Percentiles rank a stretch among this genome's conserved stretches.
phyloP scores from a whole-genome alignment of 495 filamentous ascomycete species.

The Bathelium albidoporum region DNA sequence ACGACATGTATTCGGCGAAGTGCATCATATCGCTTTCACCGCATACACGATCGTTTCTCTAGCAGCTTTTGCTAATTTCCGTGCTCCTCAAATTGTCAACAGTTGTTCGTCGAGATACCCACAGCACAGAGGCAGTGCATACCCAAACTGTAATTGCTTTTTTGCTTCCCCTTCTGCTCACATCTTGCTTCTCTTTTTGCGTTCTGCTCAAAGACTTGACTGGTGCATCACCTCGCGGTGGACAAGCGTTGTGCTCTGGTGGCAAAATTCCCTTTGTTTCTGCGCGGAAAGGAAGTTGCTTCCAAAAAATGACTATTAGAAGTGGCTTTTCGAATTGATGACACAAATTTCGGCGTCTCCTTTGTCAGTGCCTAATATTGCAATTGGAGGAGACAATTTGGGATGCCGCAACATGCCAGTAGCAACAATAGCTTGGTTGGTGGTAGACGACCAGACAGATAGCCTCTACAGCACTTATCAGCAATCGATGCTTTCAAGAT shows the following conservation, averaged over 20 bases:
- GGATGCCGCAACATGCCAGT: not conserved
- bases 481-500: not conserved
- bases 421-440: too few relatives aligned
- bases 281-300: not conserved
- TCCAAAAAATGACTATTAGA: not conserved
- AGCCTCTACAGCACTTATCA: not conserved
- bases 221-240: slow-evolving; percentile 1
- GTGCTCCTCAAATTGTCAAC: not conserved
- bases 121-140: not conserved
- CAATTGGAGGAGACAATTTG: not conserved
- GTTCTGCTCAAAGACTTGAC: not conserved
- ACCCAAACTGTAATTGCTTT: not conserved
- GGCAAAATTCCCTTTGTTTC: not conserved
- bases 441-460: too few relatives aligned
- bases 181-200: not conserved
- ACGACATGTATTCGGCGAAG: not conserved
- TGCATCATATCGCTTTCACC: not conserved
- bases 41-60: not conserved
- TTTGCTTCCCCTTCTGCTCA: not conserved
- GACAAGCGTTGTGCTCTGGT: not conserved
- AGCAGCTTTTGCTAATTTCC: not conserved
- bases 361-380: not conserved
- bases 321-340: not conserved
- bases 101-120: slow-evolving; percentile 1
- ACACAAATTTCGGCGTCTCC: not conserved